Conservation (phyloP, 208 protist species). For the Sergeia podlipaevii region DNA sequence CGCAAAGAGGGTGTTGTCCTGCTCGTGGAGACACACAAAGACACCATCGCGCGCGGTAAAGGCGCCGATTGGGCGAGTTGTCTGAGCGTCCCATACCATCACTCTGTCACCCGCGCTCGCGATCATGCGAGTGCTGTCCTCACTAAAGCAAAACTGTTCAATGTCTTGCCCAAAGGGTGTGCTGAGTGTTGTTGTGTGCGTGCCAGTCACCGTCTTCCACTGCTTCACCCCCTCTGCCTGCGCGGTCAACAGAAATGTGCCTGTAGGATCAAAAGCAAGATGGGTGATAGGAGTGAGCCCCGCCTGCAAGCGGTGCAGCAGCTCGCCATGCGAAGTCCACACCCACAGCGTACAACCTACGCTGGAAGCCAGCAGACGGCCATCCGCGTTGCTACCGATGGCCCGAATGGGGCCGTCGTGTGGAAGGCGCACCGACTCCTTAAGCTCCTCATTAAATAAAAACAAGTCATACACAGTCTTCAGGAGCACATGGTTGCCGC, state of each 20-base stretch:
- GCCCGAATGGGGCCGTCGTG: conserved; percentile 53
- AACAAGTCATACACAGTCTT: conserved; percentile 33
- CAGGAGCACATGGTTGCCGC: conserved; percentile 47
- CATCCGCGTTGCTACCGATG: conserved; percentile 53
- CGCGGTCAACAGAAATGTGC: conserved; percentile 45
- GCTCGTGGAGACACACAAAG: conserved; percentile 50
- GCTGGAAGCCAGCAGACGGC: conserved; percentile 56
- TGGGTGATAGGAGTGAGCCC: conserved; percentile 51
- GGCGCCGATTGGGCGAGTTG: conserved; percentile 35
- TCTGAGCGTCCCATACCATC: conserved; percentile 56
- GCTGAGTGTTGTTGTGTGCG: conserved; percentile 21
- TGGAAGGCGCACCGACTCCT: conserved; percentile 22
- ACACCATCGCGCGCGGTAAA: conserved; percentile 39
- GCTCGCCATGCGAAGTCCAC: conserved; percentile 51
- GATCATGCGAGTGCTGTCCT: conserved; percentile 56
- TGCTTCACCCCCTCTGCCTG: conserved; percentile 46
- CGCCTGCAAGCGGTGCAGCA: conserved; percentile 59
- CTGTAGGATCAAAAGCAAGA: conserved; percentile 54
- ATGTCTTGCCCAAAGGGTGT: conserved; percentile 26
- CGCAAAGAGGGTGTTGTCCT: conserved; percentile 36
- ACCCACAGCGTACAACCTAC: conserved; percentile 56
- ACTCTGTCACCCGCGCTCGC: conserved; percentile 37
- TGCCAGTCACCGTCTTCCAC: conserved; percentile 60
- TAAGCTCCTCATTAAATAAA: conserved; percentile 36
- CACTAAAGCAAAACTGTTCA: conserved; percentile 48